A percentile compares a stretch with the other conserved stretches of the same genome.
phyloP scores from a whole-genome alignment of 129 eudicot genomes.

The Flaveria trinervia region DNA sequence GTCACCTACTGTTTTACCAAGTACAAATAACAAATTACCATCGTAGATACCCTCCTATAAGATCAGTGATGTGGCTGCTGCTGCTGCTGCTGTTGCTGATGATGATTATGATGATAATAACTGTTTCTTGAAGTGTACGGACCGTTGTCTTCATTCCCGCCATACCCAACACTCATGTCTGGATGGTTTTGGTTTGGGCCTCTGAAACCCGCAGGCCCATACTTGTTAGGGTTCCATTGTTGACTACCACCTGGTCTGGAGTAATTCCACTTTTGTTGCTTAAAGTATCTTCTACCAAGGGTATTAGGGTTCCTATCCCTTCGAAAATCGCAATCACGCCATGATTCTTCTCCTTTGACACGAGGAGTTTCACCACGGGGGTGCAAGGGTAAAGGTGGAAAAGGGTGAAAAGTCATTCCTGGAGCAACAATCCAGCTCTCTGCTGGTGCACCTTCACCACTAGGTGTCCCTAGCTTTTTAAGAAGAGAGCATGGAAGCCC shows the following conservation, averaged over 20 bases:
- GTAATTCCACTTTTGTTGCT: slow-evolving; percentile 71
- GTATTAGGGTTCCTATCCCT: slow-evolving; percentile 39
- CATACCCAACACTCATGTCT: slow-evolving; percentile 36
- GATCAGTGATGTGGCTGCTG: slow-evolving; percentile 34
- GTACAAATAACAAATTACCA: slow-evolving; percentile 33
- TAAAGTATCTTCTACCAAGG: slow-evolving; percentile 57
- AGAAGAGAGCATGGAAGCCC: slow-evolving; percentile 64
- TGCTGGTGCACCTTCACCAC: slow-evolving; percentile 25
- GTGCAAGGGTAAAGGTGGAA: slow-evolving; percentile 77
- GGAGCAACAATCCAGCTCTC: slow-evolving; percentile 70
- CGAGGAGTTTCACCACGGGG: slow-evolving; percentile 36
- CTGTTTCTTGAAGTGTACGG: slow-evolving; percentile 33
- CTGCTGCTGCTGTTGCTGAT: too few species aligned
- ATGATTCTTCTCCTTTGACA: slow-evolving; percentile 33
- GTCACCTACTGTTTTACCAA: slow-evolving; percentile 30
- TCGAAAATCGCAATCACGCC: slow-evolving; percentile 32
- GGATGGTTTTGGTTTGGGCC: slow-evolving; percentile 36
- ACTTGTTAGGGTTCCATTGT: slow-evolving; percentile 56
- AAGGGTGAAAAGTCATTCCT: slow-evolving; percentile 70
- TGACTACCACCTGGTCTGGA: slow-evolving; percentile 38
- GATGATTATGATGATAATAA: slow-evolving; percentile 28
- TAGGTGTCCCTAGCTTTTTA: slow-evolving; percentile 44
- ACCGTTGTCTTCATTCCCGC: slow-evolving; percentile 39
- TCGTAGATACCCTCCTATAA: slow-evolving; percentile 26
- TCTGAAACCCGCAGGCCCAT: slow-evolving; percentile 35